Percentiles rank a stretch among this genome's conserved stretches.
Conservation (phyloP, 768 basidiomycete genomes). For the Tylopilus felleus region DNA sequence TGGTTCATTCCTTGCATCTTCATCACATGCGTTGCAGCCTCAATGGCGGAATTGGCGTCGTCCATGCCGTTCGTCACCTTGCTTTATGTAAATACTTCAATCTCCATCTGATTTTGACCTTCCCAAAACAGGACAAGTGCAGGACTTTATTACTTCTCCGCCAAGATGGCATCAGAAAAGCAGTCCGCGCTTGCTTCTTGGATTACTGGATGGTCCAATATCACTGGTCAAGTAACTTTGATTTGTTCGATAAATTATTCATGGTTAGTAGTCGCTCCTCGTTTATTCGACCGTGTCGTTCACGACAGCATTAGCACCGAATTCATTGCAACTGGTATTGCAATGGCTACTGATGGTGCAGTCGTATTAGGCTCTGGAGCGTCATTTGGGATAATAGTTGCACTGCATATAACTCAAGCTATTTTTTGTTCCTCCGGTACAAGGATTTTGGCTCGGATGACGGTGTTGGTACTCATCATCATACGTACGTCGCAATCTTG, state of each 20-base stretch:
- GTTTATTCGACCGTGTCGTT: not conserved
- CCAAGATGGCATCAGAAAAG: slow-evolving; percentile 25
- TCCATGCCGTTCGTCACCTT: not conserved
- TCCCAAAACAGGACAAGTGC: not conserved
- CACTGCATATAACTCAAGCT: slow-evolving; percentile 14
- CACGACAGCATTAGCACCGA: slow-evolving; percentile 9
- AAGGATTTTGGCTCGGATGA: slow-evolving; percentile 24
- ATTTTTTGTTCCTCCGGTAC: slow-evolving; percentile 24
- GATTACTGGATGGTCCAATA: slow-evolving; percentile 31
- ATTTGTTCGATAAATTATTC: slow-evolving; percentile 24
- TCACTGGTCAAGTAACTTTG: slow-evolving; percentile 24
- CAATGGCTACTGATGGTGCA: slow-evolving; percentile 23
- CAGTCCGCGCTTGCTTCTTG: slow-evolving; percentile 26
- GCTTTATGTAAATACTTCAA: not conserved
- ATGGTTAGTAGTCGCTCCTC: slow-evolving; percentile 8
- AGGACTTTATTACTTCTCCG: slow-evolving; percentile 23
- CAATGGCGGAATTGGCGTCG: not conserved
- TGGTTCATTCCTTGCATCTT: slow-evolving; percentile 4
- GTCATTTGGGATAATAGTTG: slow-evolving; percentile 20
- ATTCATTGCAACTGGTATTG: slow-evolving; percentile 18
- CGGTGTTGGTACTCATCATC: slow-evolving; percentile 12
- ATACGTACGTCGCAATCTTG: not conserved
- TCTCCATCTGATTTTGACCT: not conserved
- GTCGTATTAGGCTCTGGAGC: slow-evolving; percentile 18
- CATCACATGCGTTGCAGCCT: slow-evolving; percentile 3